Evolutionary conservation across 352 stramenopile genomes (phyloP), one percentile per base, ranked within the genome.

Genomic region (Hyaloperonospora arabidopsidis): DNA sequence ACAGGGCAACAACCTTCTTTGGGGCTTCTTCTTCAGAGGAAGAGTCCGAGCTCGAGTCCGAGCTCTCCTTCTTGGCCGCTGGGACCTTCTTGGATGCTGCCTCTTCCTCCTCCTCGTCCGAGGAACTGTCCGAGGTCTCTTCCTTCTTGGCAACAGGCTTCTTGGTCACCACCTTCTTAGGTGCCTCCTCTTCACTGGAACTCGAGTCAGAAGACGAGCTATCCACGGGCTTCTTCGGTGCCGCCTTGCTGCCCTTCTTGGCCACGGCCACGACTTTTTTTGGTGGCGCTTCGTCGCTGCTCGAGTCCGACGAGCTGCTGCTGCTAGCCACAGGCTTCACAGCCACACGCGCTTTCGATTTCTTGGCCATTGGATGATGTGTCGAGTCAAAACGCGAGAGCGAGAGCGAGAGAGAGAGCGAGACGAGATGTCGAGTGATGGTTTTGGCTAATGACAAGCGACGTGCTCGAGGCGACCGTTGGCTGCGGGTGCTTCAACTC

Each of bases 221-320:
- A 49, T 68, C 64, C 39, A 67, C 63, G n/a, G 63, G 45, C 62
- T 81, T 81, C 53, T 76, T 76, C 22, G 50, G 50, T 3, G 55
- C 52, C 2, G 17, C 64, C 57, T 84, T 82, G 17, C 48, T 49
- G 35, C 23, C 66, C 65, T 89, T 89, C 72, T 90, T 91, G 36
- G 68, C 57, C 2, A 59, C 59, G 3, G 25, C 25, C 17, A 72
- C 60, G 15, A 68, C 60, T 61, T 81, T 69, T 61, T 85, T 81
- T 40, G 69, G 59, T 44, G 69, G 70, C 18, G 76, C 72, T 49
- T 82, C 74, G 35, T 80, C 73, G 29, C 65, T 77, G 54, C 68
- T 81, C 29, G 70, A 83, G 65, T 80, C 72, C 22, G 69, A 84
- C 15, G 54, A 61, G 61, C 65, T 72, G 57, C 64, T 77, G 62